Evolutionary conservation across 441 rosid genomes (phyloP).

Genomic region (Gossypium davidsonii): DNA sequence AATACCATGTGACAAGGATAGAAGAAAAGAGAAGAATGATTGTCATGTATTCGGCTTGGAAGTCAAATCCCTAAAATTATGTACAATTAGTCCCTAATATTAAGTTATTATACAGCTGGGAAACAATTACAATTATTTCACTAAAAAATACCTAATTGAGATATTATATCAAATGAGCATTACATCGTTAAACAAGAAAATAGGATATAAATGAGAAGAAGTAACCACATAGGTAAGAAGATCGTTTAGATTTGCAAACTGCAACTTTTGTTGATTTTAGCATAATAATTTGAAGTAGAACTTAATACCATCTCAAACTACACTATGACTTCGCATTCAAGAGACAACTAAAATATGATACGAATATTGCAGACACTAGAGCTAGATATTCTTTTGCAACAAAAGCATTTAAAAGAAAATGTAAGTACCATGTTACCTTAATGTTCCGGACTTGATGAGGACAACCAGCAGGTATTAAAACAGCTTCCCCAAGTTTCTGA

Average conservation of each 20-base stretch:
- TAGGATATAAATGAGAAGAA: background rate
- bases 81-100: no score
- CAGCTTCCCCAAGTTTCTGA: slow-evolving; percentile 92
- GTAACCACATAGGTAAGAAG: background rate
- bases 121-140: background rate
- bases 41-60: no score
- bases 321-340: background rate
- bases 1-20: no score
- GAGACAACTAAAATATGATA: background rate
- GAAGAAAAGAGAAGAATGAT: no score
- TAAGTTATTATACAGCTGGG: no score
- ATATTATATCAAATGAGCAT: background rate
- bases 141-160: background rate
- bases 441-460: slow-evolving; percentile 94
- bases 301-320: slow-evolving; percentile 4
- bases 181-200: background rate
- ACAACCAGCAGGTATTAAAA: slow-evolving; percentile 85
- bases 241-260: background rate
- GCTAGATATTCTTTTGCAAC: background rate
- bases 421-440: slow-evolving; percentile 43
- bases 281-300: slow-evolving; percentile 2
- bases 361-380: background rate
- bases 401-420: background rate
- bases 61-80: no score
- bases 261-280: background rate